A percentile compares a stretch with the other conserved stretches of the same genome.
phyloP scores from a whole-genome alignment of 2,329 filamentous ascomycete genomes.

The Didymella sp. region DNA sequence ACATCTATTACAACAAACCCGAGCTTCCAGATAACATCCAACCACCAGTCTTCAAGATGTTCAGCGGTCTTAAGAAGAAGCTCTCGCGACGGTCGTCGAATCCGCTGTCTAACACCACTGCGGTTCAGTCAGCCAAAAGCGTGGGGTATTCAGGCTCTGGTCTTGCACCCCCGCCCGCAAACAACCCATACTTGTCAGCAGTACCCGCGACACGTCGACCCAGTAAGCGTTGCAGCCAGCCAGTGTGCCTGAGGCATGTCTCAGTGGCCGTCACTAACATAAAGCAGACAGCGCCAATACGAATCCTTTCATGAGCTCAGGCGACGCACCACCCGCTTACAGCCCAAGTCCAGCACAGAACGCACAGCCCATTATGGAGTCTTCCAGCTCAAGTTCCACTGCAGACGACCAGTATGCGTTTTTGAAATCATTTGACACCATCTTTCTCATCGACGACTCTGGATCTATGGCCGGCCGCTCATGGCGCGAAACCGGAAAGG shows the following conservation, averaged over 20 bases:
- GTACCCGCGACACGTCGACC: constrained; percentile 50
- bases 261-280: constrained; percentile 4
- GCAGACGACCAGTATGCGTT: constrained; percentile 77
- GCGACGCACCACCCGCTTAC: constrained; percentile 55
- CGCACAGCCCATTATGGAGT: constrained; percentile 3
- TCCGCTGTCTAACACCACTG: constrained; percentile 15
- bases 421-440: constrained; percentile 79
- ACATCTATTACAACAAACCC: constrained; percentile 6
- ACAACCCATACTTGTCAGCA: constrained; percentile 29
- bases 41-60: constrained; percentile 20
- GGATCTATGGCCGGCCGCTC: constrained; percentile 79
- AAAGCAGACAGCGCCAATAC: constrained; percentile 36
- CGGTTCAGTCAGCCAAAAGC: constrained; percentile 2
- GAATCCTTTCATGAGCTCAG: constrained; percentile 36
- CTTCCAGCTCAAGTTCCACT: constrained; percentile 7
- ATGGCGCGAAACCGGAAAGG: constrained; percentile 77
- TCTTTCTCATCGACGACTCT: constrained; percentile 93
- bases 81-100: constrained; percentile 30
- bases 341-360: constrained; percentile 37
- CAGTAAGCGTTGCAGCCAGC: constrained; percentile 36
- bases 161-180: constrained; percentile 25
- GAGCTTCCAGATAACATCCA: not conserved
- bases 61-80: constrained; percentile 37
- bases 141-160: constrained; percentile 22
- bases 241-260: not conserved